phyloP scores from a whole-genome alignment of 495 filamentous ascomycete genomes.

The Xylaria curta region DNA sequence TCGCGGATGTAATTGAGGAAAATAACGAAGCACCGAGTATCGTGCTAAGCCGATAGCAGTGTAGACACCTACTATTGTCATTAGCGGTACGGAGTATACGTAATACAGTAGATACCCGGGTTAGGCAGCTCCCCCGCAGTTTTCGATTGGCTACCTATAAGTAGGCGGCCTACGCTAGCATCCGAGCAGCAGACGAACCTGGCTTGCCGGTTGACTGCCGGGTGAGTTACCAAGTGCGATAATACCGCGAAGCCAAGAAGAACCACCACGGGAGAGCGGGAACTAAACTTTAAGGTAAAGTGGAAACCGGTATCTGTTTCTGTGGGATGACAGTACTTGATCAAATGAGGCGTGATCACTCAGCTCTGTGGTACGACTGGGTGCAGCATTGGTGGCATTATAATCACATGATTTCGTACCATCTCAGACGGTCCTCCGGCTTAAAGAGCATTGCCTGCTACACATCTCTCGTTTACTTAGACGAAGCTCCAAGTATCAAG shows the following conservation, averaged over 20 bases:
- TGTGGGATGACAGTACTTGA: not conserved
- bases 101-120: not conserved
- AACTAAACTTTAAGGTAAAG: not conserved
- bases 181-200: too few species aligned
- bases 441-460: not conserved
- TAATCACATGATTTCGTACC: not conserved
- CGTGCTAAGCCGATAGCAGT: not conserved
- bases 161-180: too few species aligned
- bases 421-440: not conserved
- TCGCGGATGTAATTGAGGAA: not conserved
- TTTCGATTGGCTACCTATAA: not conserved
- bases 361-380: not conserved
- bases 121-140: not conserved
- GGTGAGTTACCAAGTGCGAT: not conserved
- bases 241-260: not conserved
- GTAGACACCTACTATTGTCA: not conserved
- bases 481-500: not conserved
- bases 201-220: not conserved
- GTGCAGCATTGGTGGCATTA: not conserved
- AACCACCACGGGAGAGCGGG: not conserved
- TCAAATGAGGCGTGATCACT: not conserved
- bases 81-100: not conserved
- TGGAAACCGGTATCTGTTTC: not conserved
- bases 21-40: not conserved
- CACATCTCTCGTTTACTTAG: not conserved